Percentiles rank a stretch among this genome's conserved stretches.
Evolutionary conservation across 176 grass and related monocot species (phyloP).

Genomic region (Lolium multiflorum): DNA sequence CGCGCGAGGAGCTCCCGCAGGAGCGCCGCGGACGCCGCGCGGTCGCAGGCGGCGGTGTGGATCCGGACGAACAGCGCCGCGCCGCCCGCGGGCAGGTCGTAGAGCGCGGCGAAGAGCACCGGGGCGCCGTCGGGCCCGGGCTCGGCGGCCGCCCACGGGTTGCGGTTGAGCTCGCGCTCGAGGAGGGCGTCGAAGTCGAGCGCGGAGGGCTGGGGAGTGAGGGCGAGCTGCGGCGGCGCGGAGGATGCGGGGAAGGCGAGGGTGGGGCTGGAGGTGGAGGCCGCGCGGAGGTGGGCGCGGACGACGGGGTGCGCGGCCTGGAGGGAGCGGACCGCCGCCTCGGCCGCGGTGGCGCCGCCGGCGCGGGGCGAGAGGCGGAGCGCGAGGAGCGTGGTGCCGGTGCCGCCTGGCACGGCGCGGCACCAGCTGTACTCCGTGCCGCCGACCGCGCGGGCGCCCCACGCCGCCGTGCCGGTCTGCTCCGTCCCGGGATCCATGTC

Average conservation of each 20-base stretch:
- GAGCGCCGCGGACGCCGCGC: conserved; percentile 50
- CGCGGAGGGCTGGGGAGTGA: conserved; percentile 23
- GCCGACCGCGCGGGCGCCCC: conserved; percentile 41
- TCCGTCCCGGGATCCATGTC: conserved; percentile 50
- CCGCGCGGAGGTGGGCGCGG: conserved; percentile 47
- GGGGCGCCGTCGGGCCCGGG: conserved; percentile 27
- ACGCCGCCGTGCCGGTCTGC: background rate
- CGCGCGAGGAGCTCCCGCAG: conserved; percentile 59
- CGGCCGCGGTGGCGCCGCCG: background rate
- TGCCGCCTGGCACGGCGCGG: conserved; percentile 78
- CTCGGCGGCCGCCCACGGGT: conserved; percentile 59
- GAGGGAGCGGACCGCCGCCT: conserved; percentile 49
- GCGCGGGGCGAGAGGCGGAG: conserved; percentile 55
- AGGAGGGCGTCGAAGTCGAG: conserved; percentile 63
- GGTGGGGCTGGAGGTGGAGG: conserved; percentile 42
- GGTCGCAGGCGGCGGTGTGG: conserved; percentile 81
- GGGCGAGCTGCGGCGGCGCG: conserved; percentile 2
- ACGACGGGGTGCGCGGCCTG: conserved; percentile 70
- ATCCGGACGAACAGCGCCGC: conserved; percentile 65
- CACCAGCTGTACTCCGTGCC: conserved; percentile 78
- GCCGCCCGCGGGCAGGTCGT: conserved; percentile 48
- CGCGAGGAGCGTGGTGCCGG: conserved; percentile 74
- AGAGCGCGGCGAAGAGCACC: conserved; percentile 67
- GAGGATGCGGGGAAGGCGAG: conserved; percentile 49
- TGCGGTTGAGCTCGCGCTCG: conserved; percentile 85